phyloP scores from a whole-genome alignment of 495 filamentous ascomycete genomes.

The Xylaria venustula region DNA sequence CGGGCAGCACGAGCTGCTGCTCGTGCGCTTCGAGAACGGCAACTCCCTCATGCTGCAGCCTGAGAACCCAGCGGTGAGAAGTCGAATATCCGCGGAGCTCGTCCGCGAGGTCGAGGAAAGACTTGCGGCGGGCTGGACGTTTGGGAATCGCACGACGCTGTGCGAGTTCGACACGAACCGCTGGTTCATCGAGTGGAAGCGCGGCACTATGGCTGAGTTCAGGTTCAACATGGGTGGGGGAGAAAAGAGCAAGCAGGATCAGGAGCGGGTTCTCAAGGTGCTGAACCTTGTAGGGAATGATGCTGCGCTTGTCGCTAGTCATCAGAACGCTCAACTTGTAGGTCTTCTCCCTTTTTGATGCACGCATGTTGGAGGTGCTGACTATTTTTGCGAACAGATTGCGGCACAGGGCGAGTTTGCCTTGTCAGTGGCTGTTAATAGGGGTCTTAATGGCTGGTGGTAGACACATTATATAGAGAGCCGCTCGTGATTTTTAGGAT shows the following conservation, averaged over 20 bases:
- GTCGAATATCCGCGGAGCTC: not conserved
- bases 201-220: not conserved
- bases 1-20: not conserved
- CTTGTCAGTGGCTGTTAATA: not conserved
- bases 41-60: slow-evolving; percentile 1
- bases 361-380: not conserved
- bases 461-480: too few relatives aligned
- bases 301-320: not conserved
- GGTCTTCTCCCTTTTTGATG: not conserved
- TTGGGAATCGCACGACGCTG: not conserved
- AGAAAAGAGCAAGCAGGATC: not conserved
- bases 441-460: not conserved
- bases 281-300: not conserved
- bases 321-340: slow-evolving; percentile 2
- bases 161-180: not conserved
- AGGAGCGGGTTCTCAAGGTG: not conserved
- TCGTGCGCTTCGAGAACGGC: slow-evolving; percentile 2
- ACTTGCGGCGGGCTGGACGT: slow-evolving; percentile 2
- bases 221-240: not conserved
- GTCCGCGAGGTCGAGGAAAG: not conserved
- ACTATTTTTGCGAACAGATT: not conserved
- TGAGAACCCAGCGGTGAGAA: not conserved
- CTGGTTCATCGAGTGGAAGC: slow-evolving; percentile 7
- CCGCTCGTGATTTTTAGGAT: too few relatives aligned
- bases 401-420: not conserved